These are phyloP conservation scores for Groenewaldozyma auringiensis DNA, from an alignment of 1,139 yeast genomes.

Conservation along the genomic window DNA sequence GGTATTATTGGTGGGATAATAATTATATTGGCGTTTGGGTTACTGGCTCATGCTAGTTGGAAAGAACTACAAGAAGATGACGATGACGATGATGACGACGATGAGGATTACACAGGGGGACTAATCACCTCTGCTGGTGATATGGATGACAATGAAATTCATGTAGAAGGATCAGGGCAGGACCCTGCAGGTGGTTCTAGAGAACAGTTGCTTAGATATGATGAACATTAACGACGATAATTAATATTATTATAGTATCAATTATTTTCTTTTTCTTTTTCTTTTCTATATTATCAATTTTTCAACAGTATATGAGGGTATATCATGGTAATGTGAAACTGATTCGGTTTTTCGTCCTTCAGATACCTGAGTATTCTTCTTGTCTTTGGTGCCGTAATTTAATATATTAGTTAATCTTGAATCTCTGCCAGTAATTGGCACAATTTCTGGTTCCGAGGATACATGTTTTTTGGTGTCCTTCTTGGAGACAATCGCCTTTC, in stretches of 20 bases:
- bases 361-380: neutral
- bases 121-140: no score
- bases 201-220: neutral
- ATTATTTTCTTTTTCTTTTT: no score
- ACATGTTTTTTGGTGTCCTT: constrained; percentile 2
- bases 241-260: neutral
- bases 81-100: constrained; percentile 28
- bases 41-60: constrained; percentile 67
- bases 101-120: no score
- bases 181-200: neutral
- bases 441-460: neutral
- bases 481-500: constrained; percentile 20
- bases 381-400: constrained; percentile 8
- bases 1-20: constrained; percentile 35
- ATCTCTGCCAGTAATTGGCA: constrained; percentile 3
- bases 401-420: constrained; percentile 10
- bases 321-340: neutral
- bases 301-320: neutral
- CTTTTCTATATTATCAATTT: neutral
- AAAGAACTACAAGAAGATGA: constrained; percentile 63
- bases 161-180: neutral
- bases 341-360: neutral
- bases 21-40: constrained; percentile 54
- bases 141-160: constrained; percentile 5
- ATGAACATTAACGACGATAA: neutral